Evolutionary conservation across 2,329 filamentous ascomycete species (phyloP).

Genomic region (Penicillium sp.): DNA sequence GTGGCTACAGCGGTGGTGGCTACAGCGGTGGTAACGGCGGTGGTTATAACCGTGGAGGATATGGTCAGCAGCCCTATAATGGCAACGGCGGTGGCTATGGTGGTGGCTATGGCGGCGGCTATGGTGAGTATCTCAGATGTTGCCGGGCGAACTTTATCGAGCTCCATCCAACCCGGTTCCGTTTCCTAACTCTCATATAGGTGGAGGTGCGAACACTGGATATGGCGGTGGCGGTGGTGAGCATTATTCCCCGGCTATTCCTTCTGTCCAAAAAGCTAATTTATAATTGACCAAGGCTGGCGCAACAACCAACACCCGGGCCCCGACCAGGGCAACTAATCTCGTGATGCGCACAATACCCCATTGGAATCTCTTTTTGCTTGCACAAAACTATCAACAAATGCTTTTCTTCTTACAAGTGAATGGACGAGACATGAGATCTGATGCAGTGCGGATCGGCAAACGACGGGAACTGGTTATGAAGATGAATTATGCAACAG

Average conservation of each 20-base stretch:
- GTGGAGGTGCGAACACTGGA: constrained; percentile 25
- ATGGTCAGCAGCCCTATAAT: constrained; percentile 24
- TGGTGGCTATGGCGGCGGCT: constrained; percentile 30
- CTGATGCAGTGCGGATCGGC: constrained; percentile 9
- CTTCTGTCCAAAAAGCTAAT: not conserved
- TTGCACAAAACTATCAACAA: constrained; percentile 8
- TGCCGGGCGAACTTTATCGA: no score
- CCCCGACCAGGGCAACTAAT: constrained; percentile 19
- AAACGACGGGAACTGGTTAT: not conserved
- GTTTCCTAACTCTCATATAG: constrained; percentile 5
- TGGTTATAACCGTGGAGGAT: constrained; percentile 26
- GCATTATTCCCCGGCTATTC: not conserved
- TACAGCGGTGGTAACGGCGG: constrained; percentile 13
- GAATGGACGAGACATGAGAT: constrained; percentile 10
- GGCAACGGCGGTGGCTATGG: constrained; percentile 20
- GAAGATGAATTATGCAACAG: not conserved
- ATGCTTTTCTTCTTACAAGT: constrained; percentile 5
- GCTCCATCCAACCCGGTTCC: not conserved
- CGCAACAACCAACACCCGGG: constrained; percentile 18
- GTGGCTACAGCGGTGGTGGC: constrained; percentile 21
- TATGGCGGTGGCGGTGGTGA: constrained; percentile 28
- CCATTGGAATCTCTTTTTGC: constrained; percentile 6
- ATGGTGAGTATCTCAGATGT: constrained; percentile 22
- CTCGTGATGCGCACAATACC: constrained; percentile 5
- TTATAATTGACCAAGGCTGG: constrained; percentile 19